Percentiles rank a stretch among this genome's conserved stretches.
These are phyloP conservation scores for Begonia peltatifolia DNA, from an alignment of 306 rosid genomes.

Conservation along the genomic window DNA sequence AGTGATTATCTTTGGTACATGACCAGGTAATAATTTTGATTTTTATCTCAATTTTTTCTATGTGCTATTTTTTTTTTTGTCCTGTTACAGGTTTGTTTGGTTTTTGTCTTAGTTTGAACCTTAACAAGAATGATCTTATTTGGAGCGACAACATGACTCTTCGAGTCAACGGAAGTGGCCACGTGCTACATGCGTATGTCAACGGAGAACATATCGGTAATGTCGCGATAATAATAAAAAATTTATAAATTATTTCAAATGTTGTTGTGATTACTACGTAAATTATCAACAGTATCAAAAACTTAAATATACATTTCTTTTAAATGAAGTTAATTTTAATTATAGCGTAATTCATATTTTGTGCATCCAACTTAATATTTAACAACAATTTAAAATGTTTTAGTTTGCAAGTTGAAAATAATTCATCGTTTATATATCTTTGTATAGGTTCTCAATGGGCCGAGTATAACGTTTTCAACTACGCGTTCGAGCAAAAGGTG, in stretches of 20 bases:
- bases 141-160: constrained; percentile 24
- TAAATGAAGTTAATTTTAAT: no score
- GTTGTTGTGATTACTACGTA: background rate
- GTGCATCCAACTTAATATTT: no score
- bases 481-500: constrained; percentile 19
- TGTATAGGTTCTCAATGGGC: constrained; percentile 33
- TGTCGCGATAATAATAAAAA: background rate
- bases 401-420: no score
- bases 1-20: constrained; percentile 52
- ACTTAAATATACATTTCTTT: no score
- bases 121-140: constrained; percentile 24
- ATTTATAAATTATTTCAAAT: background rate
- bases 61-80: no score
- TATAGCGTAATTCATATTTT: no score
- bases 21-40: constrained; percentile 21
- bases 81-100: no score
- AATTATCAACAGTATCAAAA: no score
- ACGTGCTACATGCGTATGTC: constrained; percentile 28
- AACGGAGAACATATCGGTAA: constrained; percentile 44
- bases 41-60: no score
- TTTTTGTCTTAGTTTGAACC: constrained; percentile 12
- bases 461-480: constrained; percentile 12
- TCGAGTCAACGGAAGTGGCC: constrained; percentile 31
- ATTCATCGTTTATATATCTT: background rate
- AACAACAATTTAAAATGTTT: no score